Conservation (phyloP, 257 asterid genomes). For the Solanum paucissectum region DNA sequence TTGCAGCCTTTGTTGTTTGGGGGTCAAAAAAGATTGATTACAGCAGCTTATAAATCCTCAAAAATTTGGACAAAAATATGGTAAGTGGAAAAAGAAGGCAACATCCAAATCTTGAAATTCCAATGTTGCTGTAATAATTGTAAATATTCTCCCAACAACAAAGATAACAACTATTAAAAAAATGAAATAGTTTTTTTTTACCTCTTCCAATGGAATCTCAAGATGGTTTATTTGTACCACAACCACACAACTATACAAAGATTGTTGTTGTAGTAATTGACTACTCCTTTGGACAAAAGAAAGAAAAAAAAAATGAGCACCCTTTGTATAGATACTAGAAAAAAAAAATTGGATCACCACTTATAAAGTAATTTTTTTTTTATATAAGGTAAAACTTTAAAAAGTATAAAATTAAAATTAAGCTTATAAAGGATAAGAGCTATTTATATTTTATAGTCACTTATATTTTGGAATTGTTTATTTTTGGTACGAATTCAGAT, state of each 20-base stretch:
- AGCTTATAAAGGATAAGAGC: background rate
- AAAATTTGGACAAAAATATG: background rate
- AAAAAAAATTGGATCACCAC: background rate
- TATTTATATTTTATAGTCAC: background rate
- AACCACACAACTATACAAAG: background rate
- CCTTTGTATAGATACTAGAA: background rate
- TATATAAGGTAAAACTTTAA: background rate
- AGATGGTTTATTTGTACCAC: background rate
- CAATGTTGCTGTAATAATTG: background rate
- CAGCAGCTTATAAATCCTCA: background rate
- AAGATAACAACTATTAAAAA: background rate
- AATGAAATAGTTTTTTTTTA: background rate
- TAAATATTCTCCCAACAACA: background rate
- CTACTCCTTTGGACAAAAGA: background rate
- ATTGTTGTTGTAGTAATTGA: background rate
- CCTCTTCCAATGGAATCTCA: background rate
- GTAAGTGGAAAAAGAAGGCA: background rate
- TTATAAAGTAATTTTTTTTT: background rate
- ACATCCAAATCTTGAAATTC: background rate
- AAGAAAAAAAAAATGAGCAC: background rate
- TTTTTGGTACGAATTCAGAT: fast-evolving
- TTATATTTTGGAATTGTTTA: background rate
- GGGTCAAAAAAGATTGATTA: background rate
- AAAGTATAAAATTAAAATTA: background rate
- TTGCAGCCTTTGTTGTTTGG: background rate